Conservation (phyloP, 176 grass and related monocot genomes). For the Puccinellia tenuiflora region DNA sequence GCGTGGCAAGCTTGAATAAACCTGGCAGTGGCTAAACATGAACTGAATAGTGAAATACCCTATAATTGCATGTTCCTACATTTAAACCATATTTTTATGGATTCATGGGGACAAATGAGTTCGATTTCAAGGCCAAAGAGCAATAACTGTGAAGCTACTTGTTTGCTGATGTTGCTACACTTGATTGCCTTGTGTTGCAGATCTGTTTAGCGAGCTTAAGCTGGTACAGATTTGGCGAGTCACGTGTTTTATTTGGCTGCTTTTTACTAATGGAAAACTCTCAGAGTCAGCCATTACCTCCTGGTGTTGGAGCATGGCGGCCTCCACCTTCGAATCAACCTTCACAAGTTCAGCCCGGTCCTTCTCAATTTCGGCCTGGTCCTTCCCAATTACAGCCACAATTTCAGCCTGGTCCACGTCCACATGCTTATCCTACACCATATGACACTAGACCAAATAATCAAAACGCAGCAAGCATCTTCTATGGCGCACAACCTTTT, state of each 20-base stretch:
- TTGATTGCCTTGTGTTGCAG: constrained; percentile 16
- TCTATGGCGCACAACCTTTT: constrained; percentile 18
- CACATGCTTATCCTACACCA: constrained; percentile 13
- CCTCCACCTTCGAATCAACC: constrained; percentile 16
- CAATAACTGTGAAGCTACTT: background rate
- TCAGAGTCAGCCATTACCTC: constrained; percentile 53
- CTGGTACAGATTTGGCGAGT: background rate
- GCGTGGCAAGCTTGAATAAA: background rate
- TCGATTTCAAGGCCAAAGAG: background rate
- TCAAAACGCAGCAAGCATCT: constrained; percentile 19
- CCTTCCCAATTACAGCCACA: constrained; percentile 21
- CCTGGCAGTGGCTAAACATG: background rate
- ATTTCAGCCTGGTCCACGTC: constrained; percentile 6
- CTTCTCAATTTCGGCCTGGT: background rate
- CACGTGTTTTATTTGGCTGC: background rate
- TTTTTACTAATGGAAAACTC: constrained; percentile 34
- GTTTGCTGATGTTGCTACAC: constrained; percentile 4
- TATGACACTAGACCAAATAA: constrained; percentile 3
- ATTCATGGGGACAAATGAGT: background rate
- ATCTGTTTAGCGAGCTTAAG: background rate
- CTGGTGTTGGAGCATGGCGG: constrained; percentile 42
- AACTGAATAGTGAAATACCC: background rate
- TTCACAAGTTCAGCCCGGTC: background rate
- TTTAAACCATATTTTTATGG: background rate
- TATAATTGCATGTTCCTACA: background rate